These are phyloP conservation scores for Diaporthe aspalathi DNA, from an alignment of 2,329 filamentous ascomycete species.

Conservation along the genomic window DNA sequence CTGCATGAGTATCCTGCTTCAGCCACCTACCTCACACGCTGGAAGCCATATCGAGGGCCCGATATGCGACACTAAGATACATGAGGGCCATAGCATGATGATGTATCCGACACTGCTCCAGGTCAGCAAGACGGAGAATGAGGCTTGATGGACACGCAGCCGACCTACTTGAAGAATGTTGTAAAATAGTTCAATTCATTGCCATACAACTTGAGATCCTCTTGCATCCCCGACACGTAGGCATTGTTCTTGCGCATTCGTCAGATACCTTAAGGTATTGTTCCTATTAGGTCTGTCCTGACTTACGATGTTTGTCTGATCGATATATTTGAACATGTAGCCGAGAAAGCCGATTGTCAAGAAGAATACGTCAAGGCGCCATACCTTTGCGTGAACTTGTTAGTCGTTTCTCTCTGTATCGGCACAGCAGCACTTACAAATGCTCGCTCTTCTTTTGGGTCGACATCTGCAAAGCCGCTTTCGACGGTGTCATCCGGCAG, in stretches of 20 bases:
- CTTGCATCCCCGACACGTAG: conserved; percentile 34
- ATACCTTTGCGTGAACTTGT: neutral
- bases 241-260: conserved; percentile 23
- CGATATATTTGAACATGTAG: conserved; percentile 36
- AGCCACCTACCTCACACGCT: conserved; percentile 5
- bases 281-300: too few species aligned
- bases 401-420: neutral
- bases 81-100: conserved; percentile 34
- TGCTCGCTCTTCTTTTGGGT: conserved; percentile 28
- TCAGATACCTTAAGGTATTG: neutral
- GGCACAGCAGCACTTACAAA: neutral
- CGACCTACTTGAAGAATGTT: conserved; percentile 33
- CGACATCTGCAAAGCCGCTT: neutral
- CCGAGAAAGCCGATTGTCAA: conserved; percentile 34
- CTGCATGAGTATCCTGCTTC: fast-evolving
- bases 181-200: conserved; percentile 36
- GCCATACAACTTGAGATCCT: conserved; percentile 27
- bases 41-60: conserved; percentile 32
- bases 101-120: conserved; percentile 28
- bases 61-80: conserved; percentile 34
- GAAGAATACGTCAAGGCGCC: conserved; percentile 23
- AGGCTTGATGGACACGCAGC: too few species aligned
- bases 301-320: conserved; percentile 32
- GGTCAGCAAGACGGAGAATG: neutral
- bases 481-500: neutral